Conservation (phyloP, 2,329 filamentous ascomycete genomes). For the Pseudogymnoascus sp. region DNA sequence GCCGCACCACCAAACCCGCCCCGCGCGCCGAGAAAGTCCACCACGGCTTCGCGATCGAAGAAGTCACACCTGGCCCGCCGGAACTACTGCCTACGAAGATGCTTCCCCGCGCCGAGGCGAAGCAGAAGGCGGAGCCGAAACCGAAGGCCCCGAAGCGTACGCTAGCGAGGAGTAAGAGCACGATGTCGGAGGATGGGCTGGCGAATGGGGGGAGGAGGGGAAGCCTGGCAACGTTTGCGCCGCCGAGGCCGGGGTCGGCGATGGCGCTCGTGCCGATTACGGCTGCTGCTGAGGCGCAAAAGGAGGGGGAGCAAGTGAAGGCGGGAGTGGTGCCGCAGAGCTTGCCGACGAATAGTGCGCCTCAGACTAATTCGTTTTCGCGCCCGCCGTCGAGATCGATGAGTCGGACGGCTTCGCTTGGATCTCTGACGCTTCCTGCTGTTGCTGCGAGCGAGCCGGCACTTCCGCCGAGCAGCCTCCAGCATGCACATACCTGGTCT, state of each 20-base stretch:
- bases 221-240: background rate
- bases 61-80: conserved; percentile 32
- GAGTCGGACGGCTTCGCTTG: conserved; percentile 25
- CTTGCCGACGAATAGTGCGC: conserved; percentile 10
- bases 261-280: conserved; percentile 12
- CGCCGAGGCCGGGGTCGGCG: conserved; percentile 8
- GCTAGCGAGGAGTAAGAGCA: conserved; percentile 18
- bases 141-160: conserved; percentile 27
- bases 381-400: conserved; percentile 36
- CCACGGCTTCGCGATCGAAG: conserved; percentile 28
- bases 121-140: conserved; percentile 28
- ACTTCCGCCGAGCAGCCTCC: conserved; percentile 31
- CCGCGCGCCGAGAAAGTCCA: conserved; percentile 13
- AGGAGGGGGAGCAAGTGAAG: background rate
- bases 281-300: background rate
- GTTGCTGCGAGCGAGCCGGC: conserved; percentile 45
- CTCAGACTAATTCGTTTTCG: conserved; percentile 26
- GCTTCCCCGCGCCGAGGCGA: conserved; percentile 23
- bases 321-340: background rate
- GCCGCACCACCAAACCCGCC: conserved; percentile 14
- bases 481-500: conserved; percentile 37
- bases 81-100: conserved; percentile 33
- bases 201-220: background rate
- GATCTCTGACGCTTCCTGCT: conserved; percentile 27
- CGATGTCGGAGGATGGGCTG: conserved; percentile 25